phyloP scores from a whole-genome alignment of 768 basidiomycete species.

The Hydnomerulius pinastri region DNA sequence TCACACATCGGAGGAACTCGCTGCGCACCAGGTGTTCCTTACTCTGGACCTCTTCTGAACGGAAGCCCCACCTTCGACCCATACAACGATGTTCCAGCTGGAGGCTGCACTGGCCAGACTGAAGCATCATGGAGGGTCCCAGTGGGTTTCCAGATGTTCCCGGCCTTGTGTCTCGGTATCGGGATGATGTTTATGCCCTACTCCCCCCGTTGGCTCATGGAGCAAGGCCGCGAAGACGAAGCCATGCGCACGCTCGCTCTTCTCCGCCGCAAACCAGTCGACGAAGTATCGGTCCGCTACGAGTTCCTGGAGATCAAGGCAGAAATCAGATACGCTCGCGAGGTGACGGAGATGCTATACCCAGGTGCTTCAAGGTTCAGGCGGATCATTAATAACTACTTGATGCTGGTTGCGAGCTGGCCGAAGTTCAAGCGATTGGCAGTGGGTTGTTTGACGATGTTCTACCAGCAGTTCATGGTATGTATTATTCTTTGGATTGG shows the following conservation, averaged over 20 bases:
- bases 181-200: constrained; percentile 40
- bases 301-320: constrained; percentile 43
- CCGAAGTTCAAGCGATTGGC: constrained; percentile 33
- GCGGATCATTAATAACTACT: constrained; percentile 24
- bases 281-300: constrained; percentile 35
- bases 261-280: constrained; percentile 34
- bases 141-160: constrained; percentile 39
- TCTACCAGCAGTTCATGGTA: constrained; percentile 35
- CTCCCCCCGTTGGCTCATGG: constrained; percentile 45
- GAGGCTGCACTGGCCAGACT: constrained; percentile 32
- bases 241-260: constrained; percentile 35
- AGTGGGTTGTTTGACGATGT: constrained; percentile 34
- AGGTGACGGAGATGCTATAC: constrained; percentile 16
- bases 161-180: constrained; percentile 36
- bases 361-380: constrained; percentile 24
- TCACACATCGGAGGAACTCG: constrained; percentile 36
- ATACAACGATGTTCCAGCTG: constrained; percentile 29
- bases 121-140: constrained; percentile 38
- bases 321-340: constrained; percentile 31
- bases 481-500: constrained; percentile 3
- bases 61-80: constrained; percentile 33
- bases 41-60: constrained; percentile 32
- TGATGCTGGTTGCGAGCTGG: constrained; percentile 26
- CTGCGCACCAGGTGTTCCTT: constrained; percentile 29
- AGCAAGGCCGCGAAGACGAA: constrained; percentile 38